Conservation (phyloP, 495 filamentous ascomycete genomes). For the Margaritispora aquatica region DNA sequence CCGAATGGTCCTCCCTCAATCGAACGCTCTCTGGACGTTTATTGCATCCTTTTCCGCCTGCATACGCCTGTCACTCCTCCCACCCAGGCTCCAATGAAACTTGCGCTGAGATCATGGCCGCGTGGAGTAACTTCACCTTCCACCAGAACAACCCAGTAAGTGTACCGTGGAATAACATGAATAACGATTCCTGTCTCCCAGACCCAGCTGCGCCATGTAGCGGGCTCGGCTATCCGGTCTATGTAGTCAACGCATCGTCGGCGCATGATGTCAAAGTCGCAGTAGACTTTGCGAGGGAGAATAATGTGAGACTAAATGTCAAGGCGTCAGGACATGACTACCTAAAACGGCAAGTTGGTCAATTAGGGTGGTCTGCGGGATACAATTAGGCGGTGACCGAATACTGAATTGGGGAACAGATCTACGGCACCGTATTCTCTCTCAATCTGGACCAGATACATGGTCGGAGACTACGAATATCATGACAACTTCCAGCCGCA, state of each 20-base stretch:
- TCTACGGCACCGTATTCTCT: conserved; percentile 36
- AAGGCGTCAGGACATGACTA: conserved; percentile 57
- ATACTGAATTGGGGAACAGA: not conserved
- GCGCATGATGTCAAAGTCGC: conserved; percentile 31
- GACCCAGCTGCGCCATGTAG: conserved; percentile 16
- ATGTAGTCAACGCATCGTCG: conserved; percentile 38
- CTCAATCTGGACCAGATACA: conserved; percentile 41
- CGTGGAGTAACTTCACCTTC: conserved; percentile 6
- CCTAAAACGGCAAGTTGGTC: conserved; percentile 36
- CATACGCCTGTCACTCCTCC: not conserved
- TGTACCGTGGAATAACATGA: conserved; percentile 25
- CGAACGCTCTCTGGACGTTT: not conserved
- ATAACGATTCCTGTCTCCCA: conserved; percentile 21
- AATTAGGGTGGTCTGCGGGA: not conserved
- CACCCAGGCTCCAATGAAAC: not conserved
- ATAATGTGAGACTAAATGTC: conserved; percentile 54
- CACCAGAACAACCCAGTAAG: conserved; percentile 33
- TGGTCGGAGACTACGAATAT: conserved; percentile 30
- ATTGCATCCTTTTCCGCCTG: not conserved
- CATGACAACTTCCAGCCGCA: conserved; percentile 30
- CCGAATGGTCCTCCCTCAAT: not conserved
- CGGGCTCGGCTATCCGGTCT: conserved; percentile 36
- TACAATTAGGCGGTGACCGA: not conserved
- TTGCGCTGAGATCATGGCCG: not conserved
- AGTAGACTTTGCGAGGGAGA: conserved; percentile 35